phyloP scores from a whole-genome alignment of 179 eudicot species.

The Heliamphora pulchella region DNA sequence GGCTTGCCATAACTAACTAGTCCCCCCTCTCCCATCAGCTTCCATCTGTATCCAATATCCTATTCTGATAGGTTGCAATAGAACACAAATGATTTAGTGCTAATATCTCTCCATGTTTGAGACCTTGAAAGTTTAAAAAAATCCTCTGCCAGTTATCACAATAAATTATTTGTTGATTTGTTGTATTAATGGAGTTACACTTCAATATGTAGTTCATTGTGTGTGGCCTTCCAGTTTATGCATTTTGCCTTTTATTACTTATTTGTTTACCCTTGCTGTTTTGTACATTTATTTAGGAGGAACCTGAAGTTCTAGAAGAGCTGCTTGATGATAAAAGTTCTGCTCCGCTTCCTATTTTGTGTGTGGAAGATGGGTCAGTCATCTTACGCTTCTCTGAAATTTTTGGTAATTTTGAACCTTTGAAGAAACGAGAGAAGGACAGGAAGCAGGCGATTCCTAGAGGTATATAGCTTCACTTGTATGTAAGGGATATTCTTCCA shows the following conservation, averaged over 20 bases:
- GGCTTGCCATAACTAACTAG: no score
- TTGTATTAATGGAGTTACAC: no score
- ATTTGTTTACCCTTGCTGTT: constrained; percentile 1
- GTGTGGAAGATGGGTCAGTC: constrained; percentile 65
- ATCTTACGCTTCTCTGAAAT: constrained; percentile 92
- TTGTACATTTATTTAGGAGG: constrained; percentile 44
- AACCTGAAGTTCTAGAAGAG: constrained; percentile 33
- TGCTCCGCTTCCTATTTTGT: constrained; percentile 64
- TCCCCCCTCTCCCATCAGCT: no score
- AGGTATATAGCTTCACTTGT: constrained; percentile 39
- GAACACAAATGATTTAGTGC: no score
- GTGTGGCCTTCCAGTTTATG: neutral
- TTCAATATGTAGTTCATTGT: no score
- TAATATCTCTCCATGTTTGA: no score
- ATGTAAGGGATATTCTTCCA: neutral
- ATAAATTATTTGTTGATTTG: no score
- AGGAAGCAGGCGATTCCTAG: constrained; percentile 44
- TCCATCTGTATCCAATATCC: no score
- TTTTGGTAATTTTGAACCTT: constrained; percentile 70
- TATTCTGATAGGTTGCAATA: no score
- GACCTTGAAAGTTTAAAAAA: no score
- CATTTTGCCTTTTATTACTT: neutral
- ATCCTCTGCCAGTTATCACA: no score
- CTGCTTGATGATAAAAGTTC: constrained; percentile 28
- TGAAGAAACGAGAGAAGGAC: constrained; percentile 56